These are phyloP conservation scores for Sugiyamaella valdiviana DNA, from an alignment of 805 yeast species.

Conservation along the genomic window DNA sequence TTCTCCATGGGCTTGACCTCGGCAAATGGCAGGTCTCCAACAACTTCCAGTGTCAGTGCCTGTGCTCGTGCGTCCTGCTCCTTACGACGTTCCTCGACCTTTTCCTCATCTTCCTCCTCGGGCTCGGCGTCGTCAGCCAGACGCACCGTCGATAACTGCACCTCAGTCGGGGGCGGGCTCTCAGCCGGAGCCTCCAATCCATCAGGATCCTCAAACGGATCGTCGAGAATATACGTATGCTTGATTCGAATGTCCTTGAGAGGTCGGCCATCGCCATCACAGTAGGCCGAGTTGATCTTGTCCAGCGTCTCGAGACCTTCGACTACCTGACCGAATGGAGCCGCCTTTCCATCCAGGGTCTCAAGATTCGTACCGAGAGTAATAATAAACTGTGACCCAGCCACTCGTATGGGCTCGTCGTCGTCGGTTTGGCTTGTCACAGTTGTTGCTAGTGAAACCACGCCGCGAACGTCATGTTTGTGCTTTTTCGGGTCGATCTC, in stretches of 20 bases:
- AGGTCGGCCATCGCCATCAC: constrained; percentile 40
- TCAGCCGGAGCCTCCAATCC: constrained; percentile 24
- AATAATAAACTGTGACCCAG: constrained; percentile 36
- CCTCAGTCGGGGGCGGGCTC: constrained; percentile 36
- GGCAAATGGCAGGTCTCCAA: constrained; percentile 58
- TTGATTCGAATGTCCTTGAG: constrained; percentile 47
- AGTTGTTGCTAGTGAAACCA: constrained; percentile 31
- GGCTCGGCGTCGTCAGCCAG: constrained; percentile 19
- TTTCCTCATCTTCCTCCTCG: constrained; percentile 27
- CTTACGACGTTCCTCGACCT: constrained; percentile 24
- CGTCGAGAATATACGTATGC: constrained; percentile 45
- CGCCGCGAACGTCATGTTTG: constrained; percentile 31
- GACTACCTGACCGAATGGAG: constrained; percentile 44
- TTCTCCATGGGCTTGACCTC: constrained; percentile 55
- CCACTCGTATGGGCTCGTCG: constrained; percentile 15
- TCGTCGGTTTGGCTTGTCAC: constrained; percentile 1
- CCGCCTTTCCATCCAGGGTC: constrained; percentile 25
- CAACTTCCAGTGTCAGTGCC: constrained; percentile 55
- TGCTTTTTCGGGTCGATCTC: constrained; percentile 25
- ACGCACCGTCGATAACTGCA: constrained; percentile 32
- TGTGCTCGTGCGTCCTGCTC: constrained; percentile 42
- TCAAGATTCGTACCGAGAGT: constrained; percentile 31
- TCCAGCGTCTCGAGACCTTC: constrained; percentile 46
- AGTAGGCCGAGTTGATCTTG: constrained; percentile 35
- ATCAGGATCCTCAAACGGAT: constrained; percentile 44